Evolutionary conservation across 2,329 filamentous ascomycete genomes (phyloP), one percentile per base, ranked within the genome.

Genomic region (Aspergillus viridinutans): DNA sequence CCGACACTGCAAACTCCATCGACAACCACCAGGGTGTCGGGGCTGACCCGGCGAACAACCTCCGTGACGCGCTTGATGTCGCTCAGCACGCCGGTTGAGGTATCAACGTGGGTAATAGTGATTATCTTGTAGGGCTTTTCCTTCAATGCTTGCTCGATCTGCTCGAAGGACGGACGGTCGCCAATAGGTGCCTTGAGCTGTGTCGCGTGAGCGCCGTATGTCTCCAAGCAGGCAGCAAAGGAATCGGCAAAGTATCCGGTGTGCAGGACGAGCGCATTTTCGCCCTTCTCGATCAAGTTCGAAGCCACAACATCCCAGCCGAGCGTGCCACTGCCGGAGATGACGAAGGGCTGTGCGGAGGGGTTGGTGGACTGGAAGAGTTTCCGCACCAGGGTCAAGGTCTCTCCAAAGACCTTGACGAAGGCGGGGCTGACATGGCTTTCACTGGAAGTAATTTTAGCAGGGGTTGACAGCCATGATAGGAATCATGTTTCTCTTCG

Each of bases 1-100:
- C 92, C 94, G 54, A 99, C 92, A 74, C 90, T 96, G 85, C 94
- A 99, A 51, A 99, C 94, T 62, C 93, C 94, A 72, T 99, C 94
- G 55, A 97, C 93, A 52, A 97, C 84, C 59, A 99, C 79, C 55
- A 99, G 82, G 1, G 94, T 99, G 53, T 96, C 87, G 0, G 94
- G 94, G 60, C 91, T 96, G 62, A 97, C 90, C 53, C 84, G 83
- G 73, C 89, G 89, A 52, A 97, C 90, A 51, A 95, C 80, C 70
- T 92, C 89, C 35, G 91, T 86, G 56, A 99, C 80, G 56, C 86
- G 81, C 81, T 95, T 88, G 68, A 97, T 85, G 74, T 97, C 92
- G 70, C 90, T 96, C 51, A 99, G 80, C 26, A 99, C 94, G 65
- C 94, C 94, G 40, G 94, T 99, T 3, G 92, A 97, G 25, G 94